Base-by-base conservation (phyloP, 2,329 filamentous ascomycete species). In the Beauveria medogensis region DNA sequence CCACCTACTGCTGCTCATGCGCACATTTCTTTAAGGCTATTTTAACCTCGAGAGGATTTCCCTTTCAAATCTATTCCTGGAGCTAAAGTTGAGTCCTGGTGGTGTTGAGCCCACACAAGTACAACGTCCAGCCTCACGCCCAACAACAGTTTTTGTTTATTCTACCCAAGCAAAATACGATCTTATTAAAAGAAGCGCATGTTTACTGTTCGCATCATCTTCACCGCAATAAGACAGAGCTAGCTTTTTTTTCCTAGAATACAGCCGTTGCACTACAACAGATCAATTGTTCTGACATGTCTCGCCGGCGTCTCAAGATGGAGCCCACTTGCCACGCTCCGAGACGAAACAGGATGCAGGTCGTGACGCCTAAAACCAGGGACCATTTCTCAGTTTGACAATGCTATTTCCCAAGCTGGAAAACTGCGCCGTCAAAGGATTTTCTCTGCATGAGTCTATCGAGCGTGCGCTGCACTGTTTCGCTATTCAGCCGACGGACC, bases 281-380 rank as follows among this genome's bases (percentile, higher is more conserved):
- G 22, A 48, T 24, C 22, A 26, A 18, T 18, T 28, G 14, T n/a
- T 56, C 18, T 40, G 40, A 16, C 40, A 6, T 40, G 57, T 59
- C 57, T 53, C 57, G 57, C 48, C 20, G 28, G 50, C 50, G 57
- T 59, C 50, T 59, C 57, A 54, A 53, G 57, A 59, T 54, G 2
- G n/a, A n/a, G 5, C 26, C 48, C 56, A 28, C 28, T 37, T 37
- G 34, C 28, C 28, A 20, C 40, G 5, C 48, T 20, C 5, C n/a
- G 37, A 43, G 37, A 47, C 57, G 40, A 47, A 59, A 54, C 41
- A 54, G n/a, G 57, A 20, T 10, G 37, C 37, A 37, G 40, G n/a
- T 24, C 26, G 24, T 12, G 30, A 10, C 30, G 30, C 30, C 53
- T 22, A 28, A 47, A 55, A 40, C 41, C n/a, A 56, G 54, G 37